Conservation (phyloP, 164 flowering plant species). For the Vitis riparia region DNA sequence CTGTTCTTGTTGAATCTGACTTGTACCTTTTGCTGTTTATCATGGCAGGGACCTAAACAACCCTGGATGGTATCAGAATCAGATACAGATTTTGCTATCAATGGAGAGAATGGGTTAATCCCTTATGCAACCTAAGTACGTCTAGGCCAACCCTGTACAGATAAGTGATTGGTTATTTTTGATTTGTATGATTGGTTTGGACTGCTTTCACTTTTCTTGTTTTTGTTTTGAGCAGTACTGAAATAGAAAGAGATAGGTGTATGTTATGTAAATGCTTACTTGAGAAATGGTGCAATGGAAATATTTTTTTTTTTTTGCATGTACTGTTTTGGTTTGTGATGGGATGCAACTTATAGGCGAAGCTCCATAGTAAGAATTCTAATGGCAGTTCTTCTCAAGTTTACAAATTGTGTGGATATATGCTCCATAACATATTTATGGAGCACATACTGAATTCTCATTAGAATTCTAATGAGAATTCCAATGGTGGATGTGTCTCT, state of each 20-base stretch:
- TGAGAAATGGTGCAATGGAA: no score
- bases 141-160: slow-evolving; percentile 2
- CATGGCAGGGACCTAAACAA: slow-evolving; percentile 61
- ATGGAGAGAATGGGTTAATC: background rate
- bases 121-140: slow-evolving; percentile 6
- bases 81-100: slow-evolving; percentile 18
- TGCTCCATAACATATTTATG: no score
- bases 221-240: background rate
- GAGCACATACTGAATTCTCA: no score
- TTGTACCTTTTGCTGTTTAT: background rate
- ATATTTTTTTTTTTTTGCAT: no score
- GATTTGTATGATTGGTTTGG: background rate
- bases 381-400: no score
- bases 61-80: slow-evolving; percentile 60
- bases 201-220: background rate
- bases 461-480: no score
- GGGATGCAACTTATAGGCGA: no score
- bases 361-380: no score
- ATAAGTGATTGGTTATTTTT: background rate
- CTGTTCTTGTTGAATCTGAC: no score
- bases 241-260: background rate
- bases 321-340: no score
- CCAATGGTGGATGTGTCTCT: no score
- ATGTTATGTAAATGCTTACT: background rate
- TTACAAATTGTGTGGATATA: no score